Conservation (phyloP, 352 stramenopile species). For the Phytophthora tubulina region DNA sequence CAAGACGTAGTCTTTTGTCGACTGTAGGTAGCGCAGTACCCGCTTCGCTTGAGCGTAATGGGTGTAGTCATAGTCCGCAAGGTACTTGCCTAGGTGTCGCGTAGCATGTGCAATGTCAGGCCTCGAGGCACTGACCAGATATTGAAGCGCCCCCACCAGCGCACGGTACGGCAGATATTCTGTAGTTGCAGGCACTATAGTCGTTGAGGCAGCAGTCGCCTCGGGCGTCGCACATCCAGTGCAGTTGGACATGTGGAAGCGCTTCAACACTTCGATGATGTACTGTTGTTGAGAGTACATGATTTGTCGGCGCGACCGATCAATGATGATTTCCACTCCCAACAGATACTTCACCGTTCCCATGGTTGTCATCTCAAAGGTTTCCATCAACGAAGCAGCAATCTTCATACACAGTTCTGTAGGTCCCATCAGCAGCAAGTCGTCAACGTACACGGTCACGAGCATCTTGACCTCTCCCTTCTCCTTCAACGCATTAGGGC, state of each 20-base stretch:
- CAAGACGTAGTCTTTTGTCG: constrained; percentile 4
- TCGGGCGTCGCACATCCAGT: constrained; percentile 2
- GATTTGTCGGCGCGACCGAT: not conserved
- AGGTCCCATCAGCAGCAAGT: constrained; percentile 17
- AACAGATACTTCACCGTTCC: no score
- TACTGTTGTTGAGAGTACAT: no score
- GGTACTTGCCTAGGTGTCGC: constrained; percentile 1
- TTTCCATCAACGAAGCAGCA: not conserved
- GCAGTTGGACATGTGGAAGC: not conserved
- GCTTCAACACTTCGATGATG: no score
- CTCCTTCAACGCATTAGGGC: constrained; percentile 2
- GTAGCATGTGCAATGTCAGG: not conserved
- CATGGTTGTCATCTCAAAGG: no score
- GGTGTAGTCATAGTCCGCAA: not conserved
- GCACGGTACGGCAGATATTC: no score
- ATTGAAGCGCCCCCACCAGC: no score
- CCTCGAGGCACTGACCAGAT: not conserved
- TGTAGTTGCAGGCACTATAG: no score
- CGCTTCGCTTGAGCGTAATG: not conserved
- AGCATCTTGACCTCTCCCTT: not conserved
- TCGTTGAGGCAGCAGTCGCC: not conserved
- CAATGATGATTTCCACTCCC: not conserved
- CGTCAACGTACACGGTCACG: constrained; percentile 17
- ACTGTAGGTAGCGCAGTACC: constrained; percentile 16
- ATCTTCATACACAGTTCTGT: not conserved